Conservation (phyloP, 495 filamentous ascomycete species). For the Xylaria scruposa region DNA sequence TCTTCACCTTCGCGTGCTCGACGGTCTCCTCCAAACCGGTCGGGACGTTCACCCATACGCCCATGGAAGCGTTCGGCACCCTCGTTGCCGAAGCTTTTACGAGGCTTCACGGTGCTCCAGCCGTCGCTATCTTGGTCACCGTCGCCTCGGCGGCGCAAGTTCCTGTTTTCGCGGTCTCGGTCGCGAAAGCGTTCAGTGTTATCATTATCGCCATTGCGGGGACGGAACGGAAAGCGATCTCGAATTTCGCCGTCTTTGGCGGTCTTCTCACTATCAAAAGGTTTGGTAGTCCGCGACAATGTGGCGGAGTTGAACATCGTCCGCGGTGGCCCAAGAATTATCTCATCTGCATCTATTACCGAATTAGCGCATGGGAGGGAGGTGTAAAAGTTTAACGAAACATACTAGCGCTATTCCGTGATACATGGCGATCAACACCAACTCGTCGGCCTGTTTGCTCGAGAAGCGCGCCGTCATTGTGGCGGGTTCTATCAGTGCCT, state of each 20-base stretch:
- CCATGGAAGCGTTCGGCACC: conserved; percentile 67
- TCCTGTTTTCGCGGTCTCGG: conserved; percentile 54
- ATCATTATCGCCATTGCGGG: conserved; percentile 72
- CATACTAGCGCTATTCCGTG: conserved; percentile 61
- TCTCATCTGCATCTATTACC: conserved; percentile 70
- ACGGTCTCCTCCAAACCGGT: conserved; percentile 50
- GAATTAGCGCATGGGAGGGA: conserved; percentile 28
- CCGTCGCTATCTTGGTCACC: conserved; percentile 63
- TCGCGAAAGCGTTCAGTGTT: conserved; percentile 48
- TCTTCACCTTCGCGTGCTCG: conserved; percentile 54
- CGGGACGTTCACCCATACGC: conserved; percentile 56
- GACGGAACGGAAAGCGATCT: conserved; percentile 71
- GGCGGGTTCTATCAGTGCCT: conserved; percentile 51
- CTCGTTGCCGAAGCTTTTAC: conserved; percentile 69
- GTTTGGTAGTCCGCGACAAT: conserved; percentile 60
- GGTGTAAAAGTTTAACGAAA: conserved; percentile 28
- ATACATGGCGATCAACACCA: conserved; percentile 67
- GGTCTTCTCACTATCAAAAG: conserved; percentile 57
- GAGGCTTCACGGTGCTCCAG: conserved; percentile 66
- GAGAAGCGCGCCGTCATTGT: conserved; percentile 48
- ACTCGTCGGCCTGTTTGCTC: conserved; percentile 62
- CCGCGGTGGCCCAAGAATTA: conserved; percentile 87
- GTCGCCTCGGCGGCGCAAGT: conserved; percentile 57
- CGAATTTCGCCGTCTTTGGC: conserved; percentile 58
- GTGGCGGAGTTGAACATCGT: conserved; percentile 86